Conservation (phyloP, 495 filamentous ascomycete species). For the Aspergillus funiculosus region DNA sequence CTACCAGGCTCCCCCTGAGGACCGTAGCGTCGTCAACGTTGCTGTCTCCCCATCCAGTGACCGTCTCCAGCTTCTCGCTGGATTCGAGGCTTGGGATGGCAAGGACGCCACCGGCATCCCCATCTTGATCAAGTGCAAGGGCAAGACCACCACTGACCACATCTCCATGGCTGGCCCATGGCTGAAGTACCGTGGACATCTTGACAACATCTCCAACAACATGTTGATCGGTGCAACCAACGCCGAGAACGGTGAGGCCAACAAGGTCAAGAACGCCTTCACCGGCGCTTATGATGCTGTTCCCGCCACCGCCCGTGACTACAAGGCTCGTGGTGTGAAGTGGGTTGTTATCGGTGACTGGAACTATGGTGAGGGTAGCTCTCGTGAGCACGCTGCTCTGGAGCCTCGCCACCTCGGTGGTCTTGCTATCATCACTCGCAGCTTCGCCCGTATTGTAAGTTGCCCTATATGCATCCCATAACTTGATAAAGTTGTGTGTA, state of each 20-base stretch:
- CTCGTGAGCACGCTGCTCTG: slow-evolving; percentile 95
- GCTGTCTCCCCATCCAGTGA: slow-evolving; percentile 85
- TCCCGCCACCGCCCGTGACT: slow-evolving; percentile 91
- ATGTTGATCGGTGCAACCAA: slow-evolving; percentile 99
- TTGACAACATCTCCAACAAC: slow-evolving; percentile 99
- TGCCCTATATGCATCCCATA: background rate
- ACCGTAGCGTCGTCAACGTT: slow-evolving; percentile 67
- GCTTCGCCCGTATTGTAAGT: slow-evolving; percentile 87
- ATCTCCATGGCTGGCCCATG: slow-evolving; percentile 96
- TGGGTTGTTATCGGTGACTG: slow-evolving; percentile 99
- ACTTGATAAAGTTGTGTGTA: background rate
- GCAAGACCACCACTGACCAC: slow-evolving; percentile 99
- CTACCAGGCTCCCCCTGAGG: slow-evolving; percentile 89
- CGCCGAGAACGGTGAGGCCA: slow-evolving; percentile 90
- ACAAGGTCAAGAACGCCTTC: slow-evolving; percentile 92
- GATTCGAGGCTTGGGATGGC: slow-evolving; percentile 87
- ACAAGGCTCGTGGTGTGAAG: slow-evolving; percentile 91
- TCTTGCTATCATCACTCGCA: slow-evolving; percentile 92
- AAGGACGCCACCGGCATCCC: slow-evolving; percentile 86
- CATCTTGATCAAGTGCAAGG: slow-evolving; percentile 95
- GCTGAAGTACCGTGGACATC: slow-evolving; percentile 99
- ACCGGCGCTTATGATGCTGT: slow-evolving; percentile 81
- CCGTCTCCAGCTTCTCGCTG: slow-evolving; percentile 85
- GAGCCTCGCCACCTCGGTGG: slow-evolving; percentile 97
- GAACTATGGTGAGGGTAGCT: slow-evolving; percentile 98